Conservation (phyloP, 768 basidiomycete genomes). For the Tephrocybe rancida region DNA sequence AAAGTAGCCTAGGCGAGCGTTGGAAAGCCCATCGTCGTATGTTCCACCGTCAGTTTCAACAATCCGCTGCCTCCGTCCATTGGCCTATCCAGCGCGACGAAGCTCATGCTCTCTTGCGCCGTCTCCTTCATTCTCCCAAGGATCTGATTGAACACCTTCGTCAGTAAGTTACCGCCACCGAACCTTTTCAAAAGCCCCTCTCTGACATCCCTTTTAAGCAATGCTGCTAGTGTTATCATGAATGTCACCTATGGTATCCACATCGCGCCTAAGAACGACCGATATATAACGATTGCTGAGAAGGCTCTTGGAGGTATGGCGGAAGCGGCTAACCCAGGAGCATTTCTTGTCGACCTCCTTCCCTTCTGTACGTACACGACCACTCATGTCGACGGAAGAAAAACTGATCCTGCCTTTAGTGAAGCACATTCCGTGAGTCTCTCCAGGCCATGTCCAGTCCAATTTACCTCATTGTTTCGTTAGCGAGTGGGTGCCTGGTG, state of each 20-base stretch:
- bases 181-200: background rate
- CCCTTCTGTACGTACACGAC: conserved; percentile 33
- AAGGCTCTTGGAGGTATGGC: conserved; percentile 52
- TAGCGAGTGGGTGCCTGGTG: conserved; percentile 53
- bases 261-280: conserved; percentile 42
- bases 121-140: conserved; percentile 43
- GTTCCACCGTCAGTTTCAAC: conserved; percentile 55
- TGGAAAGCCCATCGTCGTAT: conserved; percentile 56
- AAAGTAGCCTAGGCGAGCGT: conserved; percentile 37
- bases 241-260: conserved; percentile 53
- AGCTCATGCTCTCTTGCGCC: conserved; percentile 45
- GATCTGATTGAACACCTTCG: conserved; percentile 50
- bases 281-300: conserved; percentile 54
- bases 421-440: conserved; percentile 47
- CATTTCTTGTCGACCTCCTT: conserved; percentile 53
- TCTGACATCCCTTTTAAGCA: conserved; percentile 29
- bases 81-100: conserved; percentile 49
- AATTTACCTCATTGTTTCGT: background rate
- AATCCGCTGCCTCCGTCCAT: conserved; percentile 39
- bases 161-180: conserved; percentile 35
- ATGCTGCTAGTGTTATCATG: conserved; percentile 56
- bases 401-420: conserved; percentile 29
- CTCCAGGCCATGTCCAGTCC: background rate
- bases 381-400: background rate
- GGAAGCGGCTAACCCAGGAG: conserved; percentile 51